Conservation (phyloP, 495 filamentous ascomycete genomes). For the Pseudevernia furfuracea region DNA sequence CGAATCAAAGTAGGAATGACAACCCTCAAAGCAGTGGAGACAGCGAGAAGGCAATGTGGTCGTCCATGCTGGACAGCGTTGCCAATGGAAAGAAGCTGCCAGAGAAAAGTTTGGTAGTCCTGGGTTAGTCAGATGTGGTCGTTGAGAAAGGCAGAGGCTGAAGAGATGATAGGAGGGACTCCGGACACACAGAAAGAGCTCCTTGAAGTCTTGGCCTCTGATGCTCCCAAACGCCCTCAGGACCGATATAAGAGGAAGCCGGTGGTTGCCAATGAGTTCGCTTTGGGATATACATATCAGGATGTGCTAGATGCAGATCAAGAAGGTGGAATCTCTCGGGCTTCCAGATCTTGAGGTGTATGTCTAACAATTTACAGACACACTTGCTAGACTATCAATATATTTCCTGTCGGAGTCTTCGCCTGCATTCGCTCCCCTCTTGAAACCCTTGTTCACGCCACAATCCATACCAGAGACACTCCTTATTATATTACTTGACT, state of each 20-base stretch:
- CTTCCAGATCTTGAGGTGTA: not conserved
- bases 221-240: constrained; percentile 44
- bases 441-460: constrained; percentile 78
- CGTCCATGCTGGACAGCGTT: constrained; percentile 81
- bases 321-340: constrained; percentile 53
- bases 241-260: constrained; percentile 58
- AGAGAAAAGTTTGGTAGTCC: constrained; percentile 82
- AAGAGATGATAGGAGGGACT: constrained; percentile 58
- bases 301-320: constrained; percentile 93
- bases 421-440: constrained; percentile 71
- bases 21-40: constrained; percentile 61
- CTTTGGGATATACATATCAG: constrained; percentile 89
- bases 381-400: constrained; percentile 80
- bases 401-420: constrained; percentile 82
- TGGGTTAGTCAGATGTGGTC: constrained; percentile 49
- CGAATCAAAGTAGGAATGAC: constrained; percentile 18
- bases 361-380: constrained; percentile 49
- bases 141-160: not conserved
- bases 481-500: constrained; percentile 83
- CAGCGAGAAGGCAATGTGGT: constrained; percentile 87
- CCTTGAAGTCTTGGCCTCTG: constrained; percentile 67
- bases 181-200: constrained; percentile 84
- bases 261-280: constrained; percentile 86
- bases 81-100: constrained; percentile 85
- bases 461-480: constrained; percentile 80